Conservation (phyloP, 2,329 filamentous ascomycete species). For the Didymella segeticola region DNA sequence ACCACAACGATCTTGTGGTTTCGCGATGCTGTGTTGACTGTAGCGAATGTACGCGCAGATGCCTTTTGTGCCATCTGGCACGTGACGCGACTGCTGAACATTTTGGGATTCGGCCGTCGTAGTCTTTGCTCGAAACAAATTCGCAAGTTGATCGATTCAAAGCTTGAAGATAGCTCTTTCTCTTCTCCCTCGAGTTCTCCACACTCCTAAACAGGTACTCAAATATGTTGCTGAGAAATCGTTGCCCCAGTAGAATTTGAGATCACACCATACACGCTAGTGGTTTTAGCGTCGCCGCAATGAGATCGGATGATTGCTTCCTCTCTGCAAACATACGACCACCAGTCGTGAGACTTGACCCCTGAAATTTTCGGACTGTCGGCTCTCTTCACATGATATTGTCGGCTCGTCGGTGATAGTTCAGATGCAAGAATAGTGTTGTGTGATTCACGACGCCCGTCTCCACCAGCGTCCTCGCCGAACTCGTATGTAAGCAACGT, state of each 20-base stretch:
- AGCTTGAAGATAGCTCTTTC: background rate
- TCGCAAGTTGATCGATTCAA: background rate
- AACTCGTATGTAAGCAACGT: conserved; percentile 3
- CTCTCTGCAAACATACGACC: conserved; percentile 11
- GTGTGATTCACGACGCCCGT: background rate
- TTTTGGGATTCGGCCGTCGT: background rate
- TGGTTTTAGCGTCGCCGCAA: conserved; percentile 7
- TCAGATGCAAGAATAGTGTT: background rate
- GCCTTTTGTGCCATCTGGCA: conserved; percentile 18
- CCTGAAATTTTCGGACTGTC: conserved; percentile 10
- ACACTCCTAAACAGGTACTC: background rate
- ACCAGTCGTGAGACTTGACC: conserved; percentile 3
- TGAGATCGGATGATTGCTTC: background rate
- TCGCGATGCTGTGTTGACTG: conserved; percentile 41
- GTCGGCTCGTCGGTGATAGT: conserved; percentile 11
- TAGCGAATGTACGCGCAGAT: conserved; percentile 27
- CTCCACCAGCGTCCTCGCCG: conserved; percentile 4
- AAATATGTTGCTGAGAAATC: conserved; percentile 10
- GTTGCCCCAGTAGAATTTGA: conserved; percentile 11
- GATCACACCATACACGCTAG: conserved; percentile 17
- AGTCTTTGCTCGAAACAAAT: background rate
- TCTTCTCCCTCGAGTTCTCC: background rate
- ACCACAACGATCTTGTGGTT: conserved; percentile 71
- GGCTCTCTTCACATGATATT: background rate
- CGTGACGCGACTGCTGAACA: conserved; percentile 18